Conservation (phyloP, 2,329 filamentous ascomycete genomes). For the Colletotrichum liaoningense region DNA sequence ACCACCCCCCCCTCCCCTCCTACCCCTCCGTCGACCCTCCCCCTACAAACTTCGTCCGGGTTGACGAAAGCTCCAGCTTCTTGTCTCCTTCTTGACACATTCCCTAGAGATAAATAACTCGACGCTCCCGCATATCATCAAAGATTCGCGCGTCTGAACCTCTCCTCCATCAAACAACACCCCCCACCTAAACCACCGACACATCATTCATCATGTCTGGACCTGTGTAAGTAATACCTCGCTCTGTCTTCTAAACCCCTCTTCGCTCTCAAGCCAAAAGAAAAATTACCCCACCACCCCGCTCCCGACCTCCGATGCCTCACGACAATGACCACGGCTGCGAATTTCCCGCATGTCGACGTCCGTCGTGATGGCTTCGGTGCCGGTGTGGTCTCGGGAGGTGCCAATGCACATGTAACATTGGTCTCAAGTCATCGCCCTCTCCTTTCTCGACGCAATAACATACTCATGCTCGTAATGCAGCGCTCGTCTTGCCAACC, state of each 20-base stretch:
- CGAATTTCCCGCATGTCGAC: slow-evolving; percentile 49
- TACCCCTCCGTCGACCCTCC: slow-evolving; percentile 36
- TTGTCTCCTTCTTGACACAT: slow-evolving; percentile 35
- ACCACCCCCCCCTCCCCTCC: slow-evolving; percentile 30
- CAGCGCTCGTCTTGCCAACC: slow-evolving; percentile 81
- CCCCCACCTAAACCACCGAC: slow-evolving; percentile 23
- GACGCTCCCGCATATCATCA: slow-evolving; percentile 28
- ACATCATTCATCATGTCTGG: slow-evolving; percentile 67
- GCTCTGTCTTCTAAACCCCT: slow-evolving; percentile 38
- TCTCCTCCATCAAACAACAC: slow-evolving; percentile 23
- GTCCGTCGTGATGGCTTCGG: slow-evolving; percentile 15
- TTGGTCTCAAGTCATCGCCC: slow-evolving; percentile 6
- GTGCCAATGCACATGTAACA: slow-evolving; percentile 1
- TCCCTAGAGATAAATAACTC: slow-evolving; percentile 37
- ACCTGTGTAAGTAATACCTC: slow-evolving; percentile 70
- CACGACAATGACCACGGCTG: slow-evolving; percentile 38
- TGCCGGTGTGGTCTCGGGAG: slow-evolving; percentile 12
- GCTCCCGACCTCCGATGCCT: slow-evolving; percentile 42
- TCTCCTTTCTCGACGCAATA: slow-evolving; percentile 4
- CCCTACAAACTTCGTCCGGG: slow-evolving; percentile 36
- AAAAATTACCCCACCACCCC: slow-evolving; percentile 53
- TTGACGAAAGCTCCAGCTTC: slow-evolving; percentile 34
- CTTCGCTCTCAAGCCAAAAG: slow-evolving; percentile 16
- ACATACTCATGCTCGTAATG: slow-evolving; percentile 30
- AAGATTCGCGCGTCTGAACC: slow-evolving; percentile 28